Base-by-base conservation (phyloP, 2,329 filamentous ascomycete genomes). In the Diatrype stigma region DNA sequence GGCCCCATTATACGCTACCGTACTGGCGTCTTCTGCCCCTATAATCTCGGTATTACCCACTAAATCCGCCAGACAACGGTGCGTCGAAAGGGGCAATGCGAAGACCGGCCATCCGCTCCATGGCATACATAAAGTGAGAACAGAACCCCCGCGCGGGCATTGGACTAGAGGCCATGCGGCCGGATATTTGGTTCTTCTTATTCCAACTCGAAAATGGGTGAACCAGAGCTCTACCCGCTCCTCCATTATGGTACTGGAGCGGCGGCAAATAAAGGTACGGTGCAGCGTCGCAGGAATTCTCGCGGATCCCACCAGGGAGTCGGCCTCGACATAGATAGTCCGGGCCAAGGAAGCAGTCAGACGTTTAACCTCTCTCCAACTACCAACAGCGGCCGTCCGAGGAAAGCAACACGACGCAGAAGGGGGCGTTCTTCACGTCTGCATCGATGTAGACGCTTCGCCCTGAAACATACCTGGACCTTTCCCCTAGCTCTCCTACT, bases 401-500 rank as follows among this genome's bases (percentile, higher is more conserved):
- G 22, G 21, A n/a, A 22, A 17, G 4, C 16, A 21, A 23, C 28
- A 32, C 51, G 38, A 23, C 53, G 49, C 19, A 54, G 46, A 42
- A 54, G 50, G 40, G 6, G 35, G 38, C 50, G 45, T 47, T 50
- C 50, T 56, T 30, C 50, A 50, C 6, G 46, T 47, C 32, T 55
- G 50, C 35, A 21, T 44, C 40, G 14, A 12, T 23, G 21, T 21
- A 28, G 12, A 46, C 23, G 26, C 11, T 53, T 55, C 23, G 57
- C 60, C 17, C 46, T 61, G 21, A 67, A 64, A 47, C 61, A 67
- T 51, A 66, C 66, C 35, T 74, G 70, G 67, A 58, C 62, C 11
- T 56, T 65, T 7, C 87, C 87, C 16, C 73, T 90, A 38, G 60
- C 84, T 40, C 67, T 87, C 47, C 64, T 82, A 49, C 55, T 77